Evolutionary conservation across 495 filamentous ascomycete genomes (phyloP), one percentile per base, ranked within the genome.

Genomic region (Xylaria cubensis): DNA sequence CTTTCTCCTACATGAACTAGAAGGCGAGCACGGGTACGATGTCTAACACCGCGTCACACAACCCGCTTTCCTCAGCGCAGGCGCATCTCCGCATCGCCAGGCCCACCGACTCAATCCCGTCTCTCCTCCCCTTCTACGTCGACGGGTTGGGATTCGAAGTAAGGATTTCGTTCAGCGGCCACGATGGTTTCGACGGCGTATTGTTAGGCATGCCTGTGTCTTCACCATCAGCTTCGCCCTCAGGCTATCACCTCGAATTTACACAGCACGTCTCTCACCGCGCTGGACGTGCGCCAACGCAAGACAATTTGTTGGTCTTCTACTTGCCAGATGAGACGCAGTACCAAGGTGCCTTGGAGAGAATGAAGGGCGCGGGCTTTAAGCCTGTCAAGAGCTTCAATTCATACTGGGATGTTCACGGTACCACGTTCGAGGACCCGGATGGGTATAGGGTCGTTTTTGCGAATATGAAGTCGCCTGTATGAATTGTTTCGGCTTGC

Each of bases 361-460:
- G 69, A 41, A 80, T 82, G 75, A 71, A 74, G 42, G 34, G 21
- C 15, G 55, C 51, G 41, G 79, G 79, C 0, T 78, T 78, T 36
- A 19, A 55, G 4, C 32, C 75, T 1, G 76, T 80, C 34, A 26
- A 46, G 42, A 81, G 77, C 64, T 78, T 78, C 58, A 81, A 81
- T 42, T 79, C 79, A 0, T 82, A 80, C 58, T 82, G 80, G 78
- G 75, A 81, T 56, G 73, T 74, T 2, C 74, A 71, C 53, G 80
- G 80, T 44, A 77, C 75, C 70, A 78, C 80, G n/a, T 81, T 76
- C 71, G 80, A 82, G 62, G 80, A 82, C 44, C 55, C 76, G 0
- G 80, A 82, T 56, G 80, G 80, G 10, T 82, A 80, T 71, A 55
- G 80, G 21, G 75, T 79, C 4, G 80, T 81, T n/a, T 66, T 82